These are phyloP conservation scores for Saksenaea oblongispora DNA, from an alignment of 371 early-diverging fungal genomes.

Conservation along the genomic window DNA sequence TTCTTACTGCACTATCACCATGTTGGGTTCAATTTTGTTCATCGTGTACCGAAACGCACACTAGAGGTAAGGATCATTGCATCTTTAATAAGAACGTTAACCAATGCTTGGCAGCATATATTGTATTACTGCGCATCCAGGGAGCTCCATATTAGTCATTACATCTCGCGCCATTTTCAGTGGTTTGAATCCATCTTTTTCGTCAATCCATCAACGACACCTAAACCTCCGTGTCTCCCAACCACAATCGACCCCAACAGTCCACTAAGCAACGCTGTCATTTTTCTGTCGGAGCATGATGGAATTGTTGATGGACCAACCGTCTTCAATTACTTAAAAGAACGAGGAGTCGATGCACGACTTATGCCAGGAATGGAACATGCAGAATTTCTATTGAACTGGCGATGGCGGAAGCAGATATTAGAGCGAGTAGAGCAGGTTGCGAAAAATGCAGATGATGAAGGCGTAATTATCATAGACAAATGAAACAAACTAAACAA, in stretches of 20 bases:
- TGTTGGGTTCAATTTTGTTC: constrained; percentile 69
- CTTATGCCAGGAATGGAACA: constrained; percentile 52
- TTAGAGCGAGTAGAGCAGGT: constrained; percentile 23
- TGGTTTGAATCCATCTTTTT: constrained; percentile 63
- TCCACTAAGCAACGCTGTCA: constrained; percentile 25
- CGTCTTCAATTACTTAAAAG: constrained; percentile 36
- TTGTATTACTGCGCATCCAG: constrained; percentile 62
- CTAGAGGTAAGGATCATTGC: constrained; percentile 38
- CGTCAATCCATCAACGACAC: constrained; percentile 11
- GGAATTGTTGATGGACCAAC: constrained; percentile 38
- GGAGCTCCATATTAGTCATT: constrained; percentile 66
- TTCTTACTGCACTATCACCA: constrained; percentile 65
- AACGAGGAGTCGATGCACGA: constrained; percentile 19
- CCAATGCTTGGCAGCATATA: constrained; percentile 33
- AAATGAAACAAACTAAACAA: not conserved
- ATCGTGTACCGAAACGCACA: constrained; percentile 53
- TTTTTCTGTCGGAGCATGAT: constrained; percentile 52
- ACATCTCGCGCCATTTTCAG: constrained; percentile 63
- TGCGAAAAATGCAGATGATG: constrained; percentile 28
- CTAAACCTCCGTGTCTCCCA: not conserved
- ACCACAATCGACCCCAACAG: constrained; percentile 7
- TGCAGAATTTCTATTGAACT: constrained; percentile 47
- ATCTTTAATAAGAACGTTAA: not conserved
- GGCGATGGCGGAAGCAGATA: constrained; percentile 39
- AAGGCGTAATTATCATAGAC: constrained; percentile 10